Conservation (phyloP, 176 grass and related monocot genomes). For the Aegilops longissima region DNA sequence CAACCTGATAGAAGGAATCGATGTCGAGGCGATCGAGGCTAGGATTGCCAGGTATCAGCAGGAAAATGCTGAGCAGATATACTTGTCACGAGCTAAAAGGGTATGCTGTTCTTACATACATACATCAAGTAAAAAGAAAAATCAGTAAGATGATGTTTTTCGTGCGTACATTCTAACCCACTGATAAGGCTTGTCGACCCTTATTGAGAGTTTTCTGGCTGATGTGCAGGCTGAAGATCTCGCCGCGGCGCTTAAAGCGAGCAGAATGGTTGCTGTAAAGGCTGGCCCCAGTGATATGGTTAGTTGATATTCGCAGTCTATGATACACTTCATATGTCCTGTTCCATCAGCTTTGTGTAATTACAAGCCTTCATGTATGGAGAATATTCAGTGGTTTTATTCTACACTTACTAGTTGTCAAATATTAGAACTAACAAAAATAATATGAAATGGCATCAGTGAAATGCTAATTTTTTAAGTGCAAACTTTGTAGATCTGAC, state of each 20-base stretch:
- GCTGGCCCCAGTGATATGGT: conserved; percentile 56
- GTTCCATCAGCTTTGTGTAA: not conserved
- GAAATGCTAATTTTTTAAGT: not conserved
- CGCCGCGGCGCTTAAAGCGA: conserved; percentile 68
- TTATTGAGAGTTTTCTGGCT: not conserved
- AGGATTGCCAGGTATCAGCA: conserved; percentile 75
- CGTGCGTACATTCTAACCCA: not conserved
- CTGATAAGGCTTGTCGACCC: not conserved
- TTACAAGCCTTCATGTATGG: not conserved
- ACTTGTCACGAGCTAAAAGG: conserved; percentile 71
- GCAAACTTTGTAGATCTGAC: not conserved
- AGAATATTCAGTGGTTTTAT: not conserved
- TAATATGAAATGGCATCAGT: not conserved
- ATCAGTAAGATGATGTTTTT: not conserved
- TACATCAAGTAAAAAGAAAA: not conserved
- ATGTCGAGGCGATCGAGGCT: conserved; percentile 69
- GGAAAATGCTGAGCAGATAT: conserved; percentile 84
- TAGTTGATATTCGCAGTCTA: conserved; percentile 27
- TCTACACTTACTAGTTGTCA: not conserved
- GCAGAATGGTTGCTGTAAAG: conserved; percentile 58
- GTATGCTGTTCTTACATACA: conserved; percentile 33
- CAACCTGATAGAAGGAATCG: conserved; percentile 76
- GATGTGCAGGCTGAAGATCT: conserved; percentile 85
- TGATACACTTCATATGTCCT: not conserved
- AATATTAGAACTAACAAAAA: not conserved